Base-by-base conservation (phyloP, 805 yeast species). In the Cyberlindnera euphorbiiphila region DNA sequence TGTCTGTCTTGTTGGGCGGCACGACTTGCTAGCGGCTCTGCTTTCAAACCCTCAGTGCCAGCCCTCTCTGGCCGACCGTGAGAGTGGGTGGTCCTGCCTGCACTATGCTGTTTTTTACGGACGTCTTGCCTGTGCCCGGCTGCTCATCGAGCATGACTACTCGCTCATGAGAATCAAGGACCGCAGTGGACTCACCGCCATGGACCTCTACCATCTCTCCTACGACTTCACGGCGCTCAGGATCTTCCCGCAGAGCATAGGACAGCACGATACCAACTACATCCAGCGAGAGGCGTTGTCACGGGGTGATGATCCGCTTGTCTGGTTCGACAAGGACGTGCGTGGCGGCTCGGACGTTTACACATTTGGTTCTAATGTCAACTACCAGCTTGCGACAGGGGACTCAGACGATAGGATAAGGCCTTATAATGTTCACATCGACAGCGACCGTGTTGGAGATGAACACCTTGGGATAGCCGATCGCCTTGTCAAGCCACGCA, bases 31-130 rank as follows among this genome's bases (percentile, higher is more conserved):
- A 13, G 51, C 59, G 8, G 62, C 63, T 16, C 46, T 83, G 7
- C 57, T 82, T 26, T 66, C 65, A 36, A 70, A 54, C 44, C 67
- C 71, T 8, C 68, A 70, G 13, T 52, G 73, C 16, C 76, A 78
- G 36, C 47, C 69, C 2, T 49, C 61, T 4, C 50, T 71, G 0
- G 60, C 66, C 2, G 96, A 89, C 57, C 65, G 64, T 36, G 96
- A 88, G 58, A 85, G 76, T 53, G 83, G 86, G 2, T 88, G 94
- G 82, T 83, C 85, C 29, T 76, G 86, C 18, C 64, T 89, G 20
- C 96, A 89, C 57, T 73, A 78, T 42, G 76, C 87, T 4, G 62
- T 84, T 11, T 74, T 66, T 46, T 62, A 72, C 44, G 83, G 78
- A 23, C 67, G 81, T 37, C 60, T 81, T 28, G 53, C 70, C 14